These are phyloP conservation scores for Kazachstania africana DNA, from an alignment of 805 yeast species.

Conservation along the genomic window DNA sequence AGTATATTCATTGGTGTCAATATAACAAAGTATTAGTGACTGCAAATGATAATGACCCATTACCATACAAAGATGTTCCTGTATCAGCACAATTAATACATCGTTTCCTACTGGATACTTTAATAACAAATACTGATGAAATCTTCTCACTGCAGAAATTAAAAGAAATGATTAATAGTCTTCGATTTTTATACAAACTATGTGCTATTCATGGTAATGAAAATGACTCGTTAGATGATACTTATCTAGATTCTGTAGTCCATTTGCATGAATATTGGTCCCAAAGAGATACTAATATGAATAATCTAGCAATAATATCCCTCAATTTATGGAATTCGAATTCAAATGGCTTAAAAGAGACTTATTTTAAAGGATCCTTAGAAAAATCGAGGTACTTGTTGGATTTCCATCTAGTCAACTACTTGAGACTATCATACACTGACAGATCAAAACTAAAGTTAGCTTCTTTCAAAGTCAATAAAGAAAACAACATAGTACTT, in stretches of 20 bases:
- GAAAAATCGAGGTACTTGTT: too few species aligned
- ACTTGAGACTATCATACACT: conserved; percentile 13
- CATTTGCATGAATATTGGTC: too few species aligned
- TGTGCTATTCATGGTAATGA: conserved; percentile 13
- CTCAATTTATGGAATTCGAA: conserved; percentile 22
- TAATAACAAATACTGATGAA: conserved; percentile 4
- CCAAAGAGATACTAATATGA: too few species aligned
- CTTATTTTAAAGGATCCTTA: conserved; percentile 19
- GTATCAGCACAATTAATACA: conserved; percentile 17
- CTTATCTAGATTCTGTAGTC: too few species aligned
- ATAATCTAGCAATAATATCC: too few species aligned
- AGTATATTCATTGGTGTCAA: conserved; percentile 20
- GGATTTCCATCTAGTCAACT: conserved; percentile 22
- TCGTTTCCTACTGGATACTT: conserved; percentile 17
- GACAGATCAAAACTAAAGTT: conserved; percentile 18
- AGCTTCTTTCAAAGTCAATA: conserved; percentile 6
- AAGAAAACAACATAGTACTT: conserved; percentile 1
- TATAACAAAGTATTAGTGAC: conserved; percentile 5
- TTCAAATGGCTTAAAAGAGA: conserved; percentile 14
- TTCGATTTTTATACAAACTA: conserved; percentile 12
- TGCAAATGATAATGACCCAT: conserved; percentile 1
- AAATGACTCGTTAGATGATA: too few species aligned
- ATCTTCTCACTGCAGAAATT: neutral
- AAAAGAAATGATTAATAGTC: conserved; percentile 5
- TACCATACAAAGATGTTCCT: conserved; percentile 12